These are phyloP conservation scores for Centrapalus pauciflorus DNA, from an alignment of 129 eudicot species.

Conservation along the genomic window DNA sequence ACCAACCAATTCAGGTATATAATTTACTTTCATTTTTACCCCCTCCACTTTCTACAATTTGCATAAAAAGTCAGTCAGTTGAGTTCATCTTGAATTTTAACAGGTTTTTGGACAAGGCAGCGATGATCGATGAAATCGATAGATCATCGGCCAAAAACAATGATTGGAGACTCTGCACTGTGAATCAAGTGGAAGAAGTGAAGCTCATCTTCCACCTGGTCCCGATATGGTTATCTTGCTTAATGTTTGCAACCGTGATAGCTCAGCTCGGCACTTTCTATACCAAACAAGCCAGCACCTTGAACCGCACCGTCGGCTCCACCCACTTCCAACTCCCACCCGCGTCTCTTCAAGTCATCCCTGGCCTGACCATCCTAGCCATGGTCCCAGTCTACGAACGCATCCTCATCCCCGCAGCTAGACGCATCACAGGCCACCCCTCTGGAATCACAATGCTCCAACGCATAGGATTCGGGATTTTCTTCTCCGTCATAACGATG, in stretches of 20 bases:
- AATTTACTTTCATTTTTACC: neutral
- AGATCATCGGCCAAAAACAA: conserved; percentile 10
- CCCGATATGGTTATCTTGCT: conserved; percentile 61
- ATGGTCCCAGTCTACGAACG: conserved; percentile 43
- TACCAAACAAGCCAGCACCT: conserved; percentile 56
- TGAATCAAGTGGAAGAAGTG: conserved; percentile 56
- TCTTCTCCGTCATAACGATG: conserved; percentile 40
- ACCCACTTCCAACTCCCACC: conserved; percentile 35
- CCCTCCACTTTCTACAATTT: neutral
- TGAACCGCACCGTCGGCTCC: conserved; percentile 27
- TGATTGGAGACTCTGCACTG: conserved; percentile 55
- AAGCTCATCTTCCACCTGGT: conserved; percentile 48
- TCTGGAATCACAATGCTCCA: conserved; percentile 60
- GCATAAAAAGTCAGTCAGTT: neutral
- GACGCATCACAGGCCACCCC: conserved; percentile 33
- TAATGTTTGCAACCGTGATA: conserved; percentile 38
- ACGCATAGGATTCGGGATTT: conserved; percentile 48
- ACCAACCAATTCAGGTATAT: conserved; percentile 45
- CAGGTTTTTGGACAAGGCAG: conserved; percentile 71
- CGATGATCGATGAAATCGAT: conserved; percentile 41
- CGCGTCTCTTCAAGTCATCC: conserved; percentile 47
- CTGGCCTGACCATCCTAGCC: conserved; percentile 46
- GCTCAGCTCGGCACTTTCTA: conserved; percentile 57
- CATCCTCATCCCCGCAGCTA: conserved; percentile 42
- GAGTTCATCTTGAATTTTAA: neutral